Conservation (phyloP, 2,329 filamentous ascomycete genomes). For the Fusarium tupiense region DNA sequence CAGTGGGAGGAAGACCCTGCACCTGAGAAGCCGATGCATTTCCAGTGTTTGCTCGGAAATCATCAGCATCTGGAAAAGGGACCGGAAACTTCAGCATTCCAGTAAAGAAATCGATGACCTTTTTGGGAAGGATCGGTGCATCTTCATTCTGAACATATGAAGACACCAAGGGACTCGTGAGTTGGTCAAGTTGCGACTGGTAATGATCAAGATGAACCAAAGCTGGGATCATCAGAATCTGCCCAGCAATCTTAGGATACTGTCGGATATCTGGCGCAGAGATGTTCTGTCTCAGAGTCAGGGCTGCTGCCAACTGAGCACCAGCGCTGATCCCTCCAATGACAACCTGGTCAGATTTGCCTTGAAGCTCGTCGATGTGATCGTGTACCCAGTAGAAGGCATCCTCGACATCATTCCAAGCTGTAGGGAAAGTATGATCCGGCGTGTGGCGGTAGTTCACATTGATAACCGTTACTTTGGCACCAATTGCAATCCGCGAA, state of each 20-base stretch:
- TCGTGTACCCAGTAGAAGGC: constrained; percentile 62
- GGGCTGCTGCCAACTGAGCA: constrained; percentile 52
- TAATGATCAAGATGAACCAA: constrained; percentile 42
- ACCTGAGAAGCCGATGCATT: constrained; percentile 47
- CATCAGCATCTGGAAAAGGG: constrained; percentile 34
- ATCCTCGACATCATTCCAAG: constrained; percentile 64
- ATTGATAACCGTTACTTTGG: constrained; percentile 58
- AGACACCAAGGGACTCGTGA: constrained; percentile 51
- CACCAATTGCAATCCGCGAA: constrained; percentile 55
- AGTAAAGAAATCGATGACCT: constrained; percentile 32
- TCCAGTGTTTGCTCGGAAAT: constrained; percentile 52
- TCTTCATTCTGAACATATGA: constrained; percentile 56
- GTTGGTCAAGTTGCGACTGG: constrained; percentile 44
- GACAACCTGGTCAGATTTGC: constrained; percentile 45
- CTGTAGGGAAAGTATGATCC: constrained; percentile 60
- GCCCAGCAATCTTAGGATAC: constrained; percentile 54
- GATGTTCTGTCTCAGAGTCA: constrained; percentile 52
- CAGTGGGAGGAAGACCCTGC: constrained; percentile 54
- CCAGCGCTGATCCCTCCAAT: constrained; percentile 61
- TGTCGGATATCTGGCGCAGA: constrained; percentile 23
- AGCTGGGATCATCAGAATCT: constrained; percentile 61
- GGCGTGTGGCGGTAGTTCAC: constrained; percentile 70
- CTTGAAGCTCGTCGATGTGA: constrained; percentile 18
- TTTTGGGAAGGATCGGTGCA: constrained; percentile 60
- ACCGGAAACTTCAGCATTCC: constrained; percentile 41